A percentile compares a stretch with the other conserved stretches of the same genome.
phyloP scores from a whole-genome alignment of 2,329 filamentous ascomycete genomes.

The Fonsecaea nubica region DNA sequence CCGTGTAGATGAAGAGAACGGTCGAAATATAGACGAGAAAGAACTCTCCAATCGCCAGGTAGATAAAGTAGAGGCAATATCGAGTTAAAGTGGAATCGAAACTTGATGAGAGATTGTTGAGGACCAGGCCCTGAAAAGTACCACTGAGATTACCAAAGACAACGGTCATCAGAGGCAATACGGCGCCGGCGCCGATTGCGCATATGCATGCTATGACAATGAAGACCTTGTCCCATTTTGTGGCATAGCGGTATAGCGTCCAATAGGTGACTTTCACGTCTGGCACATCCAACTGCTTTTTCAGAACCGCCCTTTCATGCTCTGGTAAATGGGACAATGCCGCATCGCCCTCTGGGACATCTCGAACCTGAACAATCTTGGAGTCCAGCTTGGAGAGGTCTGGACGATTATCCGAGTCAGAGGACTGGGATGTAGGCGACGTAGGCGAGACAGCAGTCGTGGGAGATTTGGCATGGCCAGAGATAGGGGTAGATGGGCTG shows the following conservation, averaged over 20 bases:
- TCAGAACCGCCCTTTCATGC: slow-evolving; percentile 71
- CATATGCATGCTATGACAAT: slow-evolving; percentile 66
- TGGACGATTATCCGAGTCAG: slow-evolving; percentile 27
- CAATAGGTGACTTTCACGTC: slow-evolving; percentile 68
- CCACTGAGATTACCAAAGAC: slow-evolving; percentile 79
- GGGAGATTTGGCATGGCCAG: slow-evolving; percentile 23
- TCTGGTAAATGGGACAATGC: slow-evolving; percentile 68
- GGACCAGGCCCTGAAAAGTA: slow-evolving; percentile 71
- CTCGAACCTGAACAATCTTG: slow-evolving; percentile 38
- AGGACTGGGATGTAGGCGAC: slow-evolving; percentile 29
- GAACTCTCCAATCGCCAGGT: slow-evolving; percentile 82
- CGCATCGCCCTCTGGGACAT: slow-evolving; percentile 54
- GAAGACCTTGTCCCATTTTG: slow-evolving; percentile 68
- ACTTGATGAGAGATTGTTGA: slow-evolving; percentile 49
- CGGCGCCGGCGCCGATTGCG: slow-evolving; percentile 74
- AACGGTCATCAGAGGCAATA: slow-evolving; percentile 77
- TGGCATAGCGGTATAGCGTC: slow-evolving; percentile 74
- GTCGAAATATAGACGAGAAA: slow-evolving; percentile 78
- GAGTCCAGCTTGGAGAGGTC: slow-evolving; percentile 40
- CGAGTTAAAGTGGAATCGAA: slow-evolving; percentile 68
- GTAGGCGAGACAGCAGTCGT: slow-evolving; percentile 14
- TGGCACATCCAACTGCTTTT: slow-evolving; percentile 70
- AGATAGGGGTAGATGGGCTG: slow-evolving; percentile 20
- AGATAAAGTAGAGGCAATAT: slow-evolving; percentile 82
- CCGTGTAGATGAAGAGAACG: slow-evolving; percentile 86